A percentile compares a stretch with the other conserved stretches of the same genome.
Conservation (phyloP, 2,329 filamentous ascomycete species). For the Colletotrichum simmondsii region DNA sequence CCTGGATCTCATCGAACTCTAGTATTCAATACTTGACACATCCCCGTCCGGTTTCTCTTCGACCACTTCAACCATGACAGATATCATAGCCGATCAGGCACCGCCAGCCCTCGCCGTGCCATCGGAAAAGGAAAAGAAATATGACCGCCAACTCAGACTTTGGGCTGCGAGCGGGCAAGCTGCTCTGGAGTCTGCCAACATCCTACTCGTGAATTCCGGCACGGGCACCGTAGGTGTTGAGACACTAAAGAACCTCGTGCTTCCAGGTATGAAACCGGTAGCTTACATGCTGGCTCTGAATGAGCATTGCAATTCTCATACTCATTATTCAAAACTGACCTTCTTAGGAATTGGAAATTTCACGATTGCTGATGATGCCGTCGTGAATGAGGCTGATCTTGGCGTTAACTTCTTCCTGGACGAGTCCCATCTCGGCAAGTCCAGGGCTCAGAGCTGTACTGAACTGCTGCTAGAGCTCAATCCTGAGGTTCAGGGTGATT, state of each 20-base stretch:
- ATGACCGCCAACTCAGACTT: conserved; percentile 93
- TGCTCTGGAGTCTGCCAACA: conserved; percentile 88
- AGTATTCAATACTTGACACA: neutral
- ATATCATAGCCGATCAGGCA: conserved; percentile 56
- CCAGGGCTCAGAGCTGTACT: conserved; percentile 81
- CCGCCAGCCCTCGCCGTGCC: conserved; percentile 63
- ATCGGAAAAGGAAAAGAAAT: conserved; percentile 78
- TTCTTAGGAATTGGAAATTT: conserved; percentile 84
- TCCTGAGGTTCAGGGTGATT: conserved; percentile 87
- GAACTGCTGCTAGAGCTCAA: conserved; percentile 88
- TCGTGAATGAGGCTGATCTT: conserved; percentile 84
- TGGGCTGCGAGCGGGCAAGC: conserved; percentile 95
- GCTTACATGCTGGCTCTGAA: neutral
- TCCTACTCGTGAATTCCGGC: conserved; percentile 90
- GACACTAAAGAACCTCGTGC: conserved; percentile 94
- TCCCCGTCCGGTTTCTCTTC: neutral
- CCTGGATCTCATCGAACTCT: neutral
- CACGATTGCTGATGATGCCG: conserved; percentile 84
- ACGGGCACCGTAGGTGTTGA: conserved; percentile 90
- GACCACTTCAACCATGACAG: conserved; percentile 49
- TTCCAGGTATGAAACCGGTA: conserved; percentile 70
- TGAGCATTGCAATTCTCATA: neutral
- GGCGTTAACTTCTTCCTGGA: conserved; percentile 98
- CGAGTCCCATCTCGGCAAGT: conserved; percentile 78
- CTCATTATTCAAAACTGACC: conserved; percentile 36